Base-by-base conservation (phyloP, 2,329 filamentous ascomycete genomes). In the Colletotrichum lupini region DNA sequence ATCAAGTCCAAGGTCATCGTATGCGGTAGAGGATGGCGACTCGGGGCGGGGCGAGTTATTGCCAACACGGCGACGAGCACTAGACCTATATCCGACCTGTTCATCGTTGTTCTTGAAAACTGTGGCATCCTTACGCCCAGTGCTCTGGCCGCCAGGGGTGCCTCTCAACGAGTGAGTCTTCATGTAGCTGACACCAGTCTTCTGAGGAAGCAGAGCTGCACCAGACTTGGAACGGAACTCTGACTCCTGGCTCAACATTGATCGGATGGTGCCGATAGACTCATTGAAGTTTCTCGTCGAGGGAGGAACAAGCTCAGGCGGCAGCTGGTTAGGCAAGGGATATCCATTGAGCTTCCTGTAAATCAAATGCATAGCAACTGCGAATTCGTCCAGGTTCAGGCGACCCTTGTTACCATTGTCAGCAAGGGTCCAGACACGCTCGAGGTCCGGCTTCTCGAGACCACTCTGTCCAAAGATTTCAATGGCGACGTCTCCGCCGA, bases 401-500 rank as follows among this genome's bases (percentile, higher is more conserved):
- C 95, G 93, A 22, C 97, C 97, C 82, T 97, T 97, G 83, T 99
- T 98, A 76, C 95, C 93, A 37, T 95, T 93, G 81, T 99, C 97
- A 3, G 96, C 93, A 72, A 99, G 86, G 11, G 97, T 98, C 97
- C 97, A 99, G 63, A 98, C 92, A 37, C 93, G 90, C 83, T 98
- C 97, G 49, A 99, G 86, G 77, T 98, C 97, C 30, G 92, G 87
- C 83, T 97, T 97, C 60, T 97, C 94, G 35, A 99, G 86, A 55
- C 97, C 97, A 85, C 95, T 98, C 82, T 99, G 97, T 9, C 95
- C 94, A 82, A 99, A 96, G 73, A 99, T 97, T 83, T 99, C 97
- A 80, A 98, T 97, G 16, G 97, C 96, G 77, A 97, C 95, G 77
- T 94, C 94, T 65, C 97, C 97, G 59, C 92, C 93, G 80, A 99